Percentiles rank a stretch among this genome's conserved stretches.
These are phyloP conservation scores for Leucaena leucocephala DNA, from an alignment of 306 rosid genomes.

Conservation along the genomic window DNA sequence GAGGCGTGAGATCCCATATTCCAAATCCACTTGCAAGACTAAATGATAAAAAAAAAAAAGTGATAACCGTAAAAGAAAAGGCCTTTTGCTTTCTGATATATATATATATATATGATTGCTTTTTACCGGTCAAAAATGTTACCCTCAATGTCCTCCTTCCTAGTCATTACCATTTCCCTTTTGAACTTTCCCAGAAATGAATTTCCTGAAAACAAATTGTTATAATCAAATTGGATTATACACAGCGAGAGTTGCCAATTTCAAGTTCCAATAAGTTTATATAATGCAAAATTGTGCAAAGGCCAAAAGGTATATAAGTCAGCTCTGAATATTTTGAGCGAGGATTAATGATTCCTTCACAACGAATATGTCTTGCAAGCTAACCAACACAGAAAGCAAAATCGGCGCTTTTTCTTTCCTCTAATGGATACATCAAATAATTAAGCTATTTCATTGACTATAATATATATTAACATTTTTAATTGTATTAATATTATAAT, in stretches of 20 bases:
- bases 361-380: too few species aligned
- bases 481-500: not conserved
- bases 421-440: too few species aligned
- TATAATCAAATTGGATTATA: not conserved
- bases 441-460: slow-evolving; percentile 19
- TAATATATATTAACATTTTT: not conserved
- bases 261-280: slow-evolving; percentile 1
- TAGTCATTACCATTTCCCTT: not conserved
- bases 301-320: not conserved
- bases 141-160: not conserved
- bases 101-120: too few species aligned
- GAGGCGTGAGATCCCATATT: too few species aligned
- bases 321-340: slow-evolving; percentile 14
- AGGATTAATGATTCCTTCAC: slow-evolving; percentile 22
- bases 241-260: not conserved
- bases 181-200: not conserved
- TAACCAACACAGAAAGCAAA: too few species aligned
- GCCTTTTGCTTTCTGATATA: too few species aligned
- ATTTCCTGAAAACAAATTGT: not conserved
- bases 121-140: slow-evolving; percentile 13
- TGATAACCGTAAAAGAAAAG: too few species aligned
- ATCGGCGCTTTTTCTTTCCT: too few species aligned
- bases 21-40: too few species aligned
- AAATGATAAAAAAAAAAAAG: too few species aligned
- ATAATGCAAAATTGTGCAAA: slow-evolving; percentile 23